Conservation (phyloP, 2,329 filamentous ascomycete genomes). For the Colletotrichum sp. region DNA sequence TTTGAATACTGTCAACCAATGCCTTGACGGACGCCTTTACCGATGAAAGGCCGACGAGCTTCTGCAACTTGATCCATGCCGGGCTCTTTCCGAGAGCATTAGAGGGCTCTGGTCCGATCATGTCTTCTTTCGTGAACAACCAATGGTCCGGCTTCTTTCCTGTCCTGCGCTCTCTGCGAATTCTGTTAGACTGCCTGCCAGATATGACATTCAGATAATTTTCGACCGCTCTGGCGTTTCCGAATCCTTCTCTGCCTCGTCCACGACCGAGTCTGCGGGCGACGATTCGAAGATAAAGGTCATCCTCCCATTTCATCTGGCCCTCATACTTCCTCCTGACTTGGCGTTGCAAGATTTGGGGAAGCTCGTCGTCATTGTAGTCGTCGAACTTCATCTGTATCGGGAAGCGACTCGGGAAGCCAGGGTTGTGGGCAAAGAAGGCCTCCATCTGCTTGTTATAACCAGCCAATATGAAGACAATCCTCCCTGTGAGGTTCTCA, state of each 20-base stretch:
- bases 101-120: slow-evolving; percentile 72
- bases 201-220: slow-evolving; percentile 61
- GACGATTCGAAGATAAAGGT: slow-evolving; percentile 68
- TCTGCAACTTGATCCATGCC: slow-evolving; percentile 63
- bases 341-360: slow-evolving; percentile 60
- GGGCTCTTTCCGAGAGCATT: slow-evolving; percentile 52
- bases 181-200: slow-evolving; percentile 61
- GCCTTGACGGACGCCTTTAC: slow-evolving; percentile 67
- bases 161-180: slow-evolving; percentile 50
- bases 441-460: slow-evolving; percentile 78
- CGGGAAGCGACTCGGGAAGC: slow-evolving; percentile 72
- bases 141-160: slow-evolving; percentile 56
- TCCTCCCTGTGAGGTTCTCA: slow-evolving; percentile 71
- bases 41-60: slow-evolving; percentile 59
- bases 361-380: slow-evolving; percentile 69
- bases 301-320: slow-evolving; percentile 64
- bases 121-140: slow-evolving; percentile 66
- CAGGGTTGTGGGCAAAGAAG: slow-evolving; percentile 77
- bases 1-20: slow-evolving; percentile 63
- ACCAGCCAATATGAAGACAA: slow-evolving; percentile 75
- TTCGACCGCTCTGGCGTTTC: slow-evolving; percentile 73
- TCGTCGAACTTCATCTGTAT: slow-evolving; percentile 70
- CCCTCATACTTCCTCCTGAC: slow-evolving; percentile 58
- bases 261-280: slow-evolving; percentile 64
- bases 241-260: slow-evolving; percentile 70